phyloP scores from a whole-genome alignment of 2,329 filamentous ascomycete genomes.

The Pyrenophora seminiperda region DNA sequence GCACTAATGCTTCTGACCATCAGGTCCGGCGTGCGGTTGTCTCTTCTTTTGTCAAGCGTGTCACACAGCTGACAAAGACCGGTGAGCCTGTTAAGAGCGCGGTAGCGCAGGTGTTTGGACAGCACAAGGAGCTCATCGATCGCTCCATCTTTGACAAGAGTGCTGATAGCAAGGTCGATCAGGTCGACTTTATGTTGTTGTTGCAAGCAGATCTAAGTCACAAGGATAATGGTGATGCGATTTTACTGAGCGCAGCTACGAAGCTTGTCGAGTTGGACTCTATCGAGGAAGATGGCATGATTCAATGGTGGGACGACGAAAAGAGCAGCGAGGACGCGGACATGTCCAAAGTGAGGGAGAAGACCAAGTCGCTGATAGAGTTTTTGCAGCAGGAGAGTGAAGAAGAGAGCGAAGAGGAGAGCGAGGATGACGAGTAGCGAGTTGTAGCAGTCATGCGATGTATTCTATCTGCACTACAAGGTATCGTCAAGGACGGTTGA shows the following conservation, averaged over 20 bases:
- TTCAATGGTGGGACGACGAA: constrained; percentile 85
- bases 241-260: constrained; percentile 80
- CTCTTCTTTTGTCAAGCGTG: constrained; percentile 80
- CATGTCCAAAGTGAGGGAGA: constrained; percentile 72
- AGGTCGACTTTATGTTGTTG: constrained; percentile 82
- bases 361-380: constrained; percentile 79
- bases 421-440: constrained; percentile 56
- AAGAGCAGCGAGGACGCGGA: constrained; percentile 69
- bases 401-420: constrained; percentile 67
- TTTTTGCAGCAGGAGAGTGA: constrained; percentile 76
- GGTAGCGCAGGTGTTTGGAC: constrained; percentile 50
- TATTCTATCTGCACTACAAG: no score
- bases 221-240: constrained; percentile 64
- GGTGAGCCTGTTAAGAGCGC: constrained; percentile 48
- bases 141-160: constrained; percentile 64
- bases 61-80: constrained; percentile 70
- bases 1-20: constrained; percentile 85
- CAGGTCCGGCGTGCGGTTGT: constrained; percentile 88
- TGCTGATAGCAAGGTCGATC: constrained; percentile 64
- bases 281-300: constrained; percentile 84
- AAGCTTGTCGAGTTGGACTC: constrained; percentile 84
- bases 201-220: constrained; percentile 79
- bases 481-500: no score
- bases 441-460: not conserved
- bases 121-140: constrained; percentile 65